These are phyloP conservation scores for Aaosphaeria arxii DNA, from an alignment of 2,329 filamentous ascomycete species.

Conservation along the genomic window DNA sequence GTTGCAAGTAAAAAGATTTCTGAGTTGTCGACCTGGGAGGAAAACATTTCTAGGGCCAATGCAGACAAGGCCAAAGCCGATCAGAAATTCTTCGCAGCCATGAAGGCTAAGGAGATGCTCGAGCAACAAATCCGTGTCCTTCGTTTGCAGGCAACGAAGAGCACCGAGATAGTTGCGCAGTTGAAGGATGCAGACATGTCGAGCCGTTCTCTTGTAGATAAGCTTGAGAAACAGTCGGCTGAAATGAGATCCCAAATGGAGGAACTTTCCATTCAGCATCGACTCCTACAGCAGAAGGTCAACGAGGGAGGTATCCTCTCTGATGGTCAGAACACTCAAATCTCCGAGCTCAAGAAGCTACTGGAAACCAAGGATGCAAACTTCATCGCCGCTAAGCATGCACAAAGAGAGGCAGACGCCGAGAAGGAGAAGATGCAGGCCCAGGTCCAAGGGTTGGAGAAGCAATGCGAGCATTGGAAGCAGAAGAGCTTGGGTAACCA, in stretches of 20 bases:
- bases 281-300: constrained; percentile 68
- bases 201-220: constrained; percentile 71
- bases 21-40: constrained; percentile 73
- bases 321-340: constrained; percentile 72
- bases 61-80: constrained; percentile 96
- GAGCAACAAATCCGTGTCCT: constrained; percentile 77
- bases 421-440: constrained; percentile 79
- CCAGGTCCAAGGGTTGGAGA: constrained; percentile 73
- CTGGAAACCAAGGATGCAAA: constrained; percentile 74
- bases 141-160: constrained; percentile 80
- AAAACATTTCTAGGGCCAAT: constrained; percentile 68
- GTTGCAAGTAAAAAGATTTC: constrained; percentile 83
- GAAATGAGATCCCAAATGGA: constrained; percentile 78
- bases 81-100: constrained; percentile 94
- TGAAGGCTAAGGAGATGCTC: constrained; percentile 87
- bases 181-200: constrained; percentile 86
- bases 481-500: constrained; percentile 77
- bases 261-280: constrained; percentile 68
- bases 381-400: constrained; percentile 60
- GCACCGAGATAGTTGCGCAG: constrained; percentile 87
- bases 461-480: constrained; percentile 84
- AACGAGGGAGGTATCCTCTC: constrained; percentile 67
- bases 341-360: constrained; percentile 70
- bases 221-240: constrained; percentile 85
- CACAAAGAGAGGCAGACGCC: constrained; percentile 59